Evolutionary conservation across 805 yeast species (phyloP).

Genomic region (Yamadazyma akitaensis): DNA sequence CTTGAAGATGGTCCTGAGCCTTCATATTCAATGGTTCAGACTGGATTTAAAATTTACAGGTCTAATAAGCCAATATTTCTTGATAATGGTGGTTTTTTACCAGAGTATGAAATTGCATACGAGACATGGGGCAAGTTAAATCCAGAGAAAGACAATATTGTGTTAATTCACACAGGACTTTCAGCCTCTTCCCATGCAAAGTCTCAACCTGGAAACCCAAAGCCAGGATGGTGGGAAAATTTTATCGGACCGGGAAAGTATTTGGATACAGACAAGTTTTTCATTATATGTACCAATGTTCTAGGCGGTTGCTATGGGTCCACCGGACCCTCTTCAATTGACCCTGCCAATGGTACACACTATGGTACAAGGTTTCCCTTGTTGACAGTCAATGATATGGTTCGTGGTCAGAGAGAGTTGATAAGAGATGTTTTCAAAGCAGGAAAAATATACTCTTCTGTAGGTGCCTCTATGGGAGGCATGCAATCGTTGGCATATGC

Average conservation of each 20-base stretch:
- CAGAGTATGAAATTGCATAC: slow-evolving; percentile 78
- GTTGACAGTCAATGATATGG: slow-evolving; percentile 84
- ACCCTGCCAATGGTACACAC: slow-evolving; percentile 61
- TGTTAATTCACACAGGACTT: slow-evolving; percentile 83
- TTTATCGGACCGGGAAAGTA: slow-evolving; percentile 83
- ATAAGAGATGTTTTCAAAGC: slow-evolving; percentile 62
- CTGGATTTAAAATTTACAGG: slow-evolving; percentile 61
- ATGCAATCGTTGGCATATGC: slow-evolving; percentile 93
- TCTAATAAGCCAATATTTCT: slow-evolving; percentile 59
- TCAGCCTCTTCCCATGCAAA: slow-evolving; percentile 94
- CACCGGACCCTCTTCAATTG: slow-evolving; percentile 83
- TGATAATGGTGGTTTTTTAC: slow-evolving; percentile 79
- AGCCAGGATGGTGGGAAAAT: slow-evolving; percentile 94
- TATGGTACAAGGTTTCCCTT: slow-evolving; percentile 90
- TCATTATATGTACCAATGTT: slow-evolving; percentile 85
- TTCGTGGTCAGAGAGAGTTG: slow-evolving; percentile 77
- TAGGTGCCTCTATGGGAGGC: slow-evolving; percentile 98
- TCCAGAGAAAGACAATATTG: slow-evolving; percentile 60
- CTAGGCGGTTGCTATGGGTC: slow-evolving; percentile 95
- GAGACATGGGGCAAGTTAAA: slow-evolving; percentile 88
- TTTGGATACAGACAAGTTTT: slow-evolving; percentile 77
- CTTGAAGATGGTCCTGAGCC: slow-evolving; percentile 83
- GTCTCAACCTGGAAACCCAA: slow-evolving; percentile 65
- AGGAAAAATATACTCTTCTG: slow-evolving; percentile 64
- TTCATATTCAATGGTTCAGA: slow-evolving; percentile 62